phyloP scores from a whole-genome alignment of 768 basidiomycete species.

The Galerina sulciceps region DNA sequence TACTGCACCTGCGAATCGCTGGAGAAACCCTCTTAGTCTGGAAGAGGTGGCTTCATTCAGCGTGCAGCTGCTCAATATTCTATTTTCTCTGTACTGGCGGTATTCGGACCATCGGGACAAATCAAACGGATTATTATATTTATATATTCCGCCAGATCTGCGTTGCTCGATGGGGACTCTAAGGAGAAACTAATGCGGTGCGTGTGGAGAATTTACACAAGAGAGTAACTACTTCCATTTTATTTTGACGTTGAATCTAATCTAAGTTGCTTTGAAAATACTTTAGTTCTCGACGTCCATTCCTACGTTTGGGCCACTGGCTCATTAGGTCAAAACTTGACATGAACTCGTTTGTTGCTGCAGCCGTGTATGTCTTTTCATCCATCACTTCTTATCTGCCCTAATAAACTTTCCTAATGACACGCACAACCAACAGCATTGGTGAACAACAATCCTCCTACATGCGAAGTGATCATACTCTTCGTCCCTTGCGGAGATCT shows the following conservation, averaged over 20 bases:
- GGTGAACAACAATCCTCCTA: constrained; percentile 17
- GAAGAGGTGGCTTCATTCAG: constrained; percentile 83
- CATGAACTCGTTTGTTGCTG: constrained; percentile 75
- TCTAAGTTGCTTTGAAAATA: not conserved
- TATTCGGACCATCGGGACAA: constrained; percentile 33
- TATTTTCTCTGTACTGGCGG: constrained; percentile 67
- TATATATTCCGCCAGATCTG: constrained; percentile 34
- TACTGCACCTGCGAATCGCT: constrained; percentile 15
- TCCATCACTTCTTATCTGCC: not conserved
- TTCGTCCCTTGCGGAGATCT: constrained; percentile 71
- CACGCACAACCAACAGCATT: not conserved
- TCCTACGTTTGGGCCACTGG: constrained; percentile 88
- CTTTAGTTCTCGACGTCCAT: constrained; percentile 78
- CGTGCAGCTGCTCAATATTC: constrained; percentile 78
- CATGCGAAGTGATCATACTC: constrained; percentile 37
- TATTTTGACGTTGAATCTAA: not conserved
- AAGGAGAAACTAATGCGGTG: constrained; percentile 74
- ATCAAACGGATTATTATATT: constrained; percentile 20
- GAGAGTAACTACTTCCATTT: constrained; percentile 67
- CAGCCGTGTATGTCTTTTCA: constrained; percentile 66
- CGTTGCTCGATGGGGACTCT: constrained; percentile 69
- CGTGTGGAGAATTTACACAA: constrained; percentile 78
- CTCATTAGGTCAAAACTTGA: constrained; percentile 57
- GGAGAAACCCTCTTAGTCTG: constrained; percentile 75
- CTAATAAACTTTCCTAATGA: not conserved